phyloP scores from a whole-genome alignment of 345 rosid species.

The Citrus cavaleriei region DNA sequence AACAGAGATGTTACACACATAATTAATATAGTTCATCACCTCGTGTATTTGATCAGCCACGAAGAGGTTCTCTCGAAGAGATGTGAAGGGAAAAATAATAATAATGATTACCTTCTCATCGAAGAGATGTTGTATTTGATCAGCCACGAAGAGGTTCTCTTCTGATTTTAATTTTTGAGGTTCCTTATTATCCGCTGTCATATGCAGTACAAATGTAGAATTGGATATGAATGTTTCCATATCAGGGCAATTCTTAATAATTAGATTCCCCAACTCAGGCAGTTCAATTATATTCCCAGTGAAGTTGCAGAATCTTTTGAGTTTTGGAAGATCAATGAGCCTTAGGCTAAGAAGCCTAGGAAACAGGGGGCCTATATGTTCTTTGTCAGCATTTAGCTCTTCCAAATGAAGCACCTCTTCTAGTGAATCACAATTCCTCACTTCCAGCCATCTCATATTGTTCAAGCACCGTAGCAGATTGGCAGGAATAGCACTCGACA shows the following conservation, averaged over 20 bases:
- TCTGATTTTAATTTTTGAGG: no score
- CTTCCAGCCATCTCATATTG: fast-evolving
- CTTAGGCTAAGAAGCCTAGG: fast-evolving
- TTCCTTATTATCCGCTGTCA: no score
- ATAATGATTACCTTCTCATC: neutral
- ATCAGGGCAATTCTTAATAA: neutral
- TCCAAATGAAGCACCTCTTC: neutral
- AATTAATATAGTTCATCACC: no score
- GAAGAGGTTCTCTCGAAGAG: no score
- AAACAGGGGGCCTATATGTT: neutral
- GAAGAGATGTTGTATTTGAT: neutral
- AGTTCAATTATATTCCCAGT: neutral
- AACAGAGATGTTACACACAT: no score
- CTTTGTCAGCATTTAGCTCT: neutral
- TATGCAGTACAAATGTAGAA: no score
- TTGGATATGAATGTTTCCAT: neutral
- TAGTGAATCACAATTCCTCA: neutral
- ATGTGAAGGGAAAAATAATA: no score
- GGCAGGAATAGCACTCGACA: neutral
- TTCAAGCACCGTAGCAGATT: neutral
- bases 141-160: no score
- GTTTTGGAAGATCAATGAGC: neutral
- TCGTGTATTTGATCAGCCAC: no score
- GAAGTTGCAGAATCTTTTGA: neutral
- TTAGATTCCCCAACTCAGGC: fast-evolving